These are phyloP conservation scores for Talaromyces sp. DNA, from an alignment of 2,329 filamentous ascomycete species.

Conservation along the genomic window DNA sequence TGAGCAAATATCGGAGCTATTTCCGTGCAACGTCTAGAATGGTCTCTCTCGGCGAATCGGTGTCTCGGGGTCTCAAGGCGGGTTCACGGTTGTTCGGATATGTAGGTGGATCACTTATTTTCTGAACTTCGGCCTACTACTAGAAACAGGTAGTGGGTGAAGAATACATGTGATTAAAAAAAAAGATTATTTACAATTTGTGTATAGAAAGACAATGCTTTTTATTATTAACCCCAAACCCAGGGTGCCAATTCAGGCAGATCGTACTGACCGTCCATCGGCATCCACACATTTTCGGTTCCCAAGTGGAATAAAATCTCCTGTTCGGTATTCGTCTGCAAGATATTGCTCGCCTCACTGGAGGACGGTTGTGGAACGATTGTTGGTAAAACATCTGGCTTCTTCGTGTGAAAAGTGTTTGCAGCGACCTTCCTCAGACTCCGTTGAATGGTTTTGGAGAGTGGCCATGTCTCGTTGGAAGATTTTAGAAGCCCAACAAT, in stretches of 20 bases:
- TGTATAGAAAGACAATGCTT: background rate
- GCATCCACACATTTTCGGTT: constrained; percentile 4
- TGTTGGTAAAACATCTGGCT: background rate
- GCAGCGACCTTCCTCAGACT: constrained; percentile 1
- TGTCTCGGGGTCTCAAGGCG: background rate
- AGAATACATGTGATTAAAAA: background rate
- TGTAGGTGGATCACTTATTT: background rate
- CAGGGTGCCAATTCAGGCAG: constrained; percentile 7
- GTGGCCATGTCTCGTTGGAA: constrained; percentile 5
- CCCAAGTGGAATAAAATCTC: background rate
- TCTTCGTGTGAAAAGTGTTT: background rate
- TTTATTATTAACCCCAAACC: constrained; percentile 3
- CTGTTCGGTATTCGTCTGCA: background rate
- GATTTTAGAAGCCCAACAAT: constrained; percentile 9
- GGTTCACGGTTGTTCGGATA: background rate
- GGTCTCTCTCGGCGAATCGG: background rate
- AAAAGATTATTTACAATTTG: background rate
- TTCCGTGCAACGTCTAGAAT: too few relatives aligned
- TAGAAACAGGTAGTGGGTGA: background rate
- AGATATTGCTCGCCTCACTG: background rate
- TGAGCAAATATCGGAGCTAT: too few relatives aligned
- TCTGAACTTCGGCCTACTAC: background rate
- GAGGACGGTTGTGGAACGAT: background rate
- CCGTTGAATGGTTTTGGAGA: constrained; percentile 6
- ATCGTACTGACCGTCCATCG: constrained; percentile 5